phyloP scores from a whole-genome alignment of 192 early-diverging fungal species.

The Coemansia sp. region DNA sequence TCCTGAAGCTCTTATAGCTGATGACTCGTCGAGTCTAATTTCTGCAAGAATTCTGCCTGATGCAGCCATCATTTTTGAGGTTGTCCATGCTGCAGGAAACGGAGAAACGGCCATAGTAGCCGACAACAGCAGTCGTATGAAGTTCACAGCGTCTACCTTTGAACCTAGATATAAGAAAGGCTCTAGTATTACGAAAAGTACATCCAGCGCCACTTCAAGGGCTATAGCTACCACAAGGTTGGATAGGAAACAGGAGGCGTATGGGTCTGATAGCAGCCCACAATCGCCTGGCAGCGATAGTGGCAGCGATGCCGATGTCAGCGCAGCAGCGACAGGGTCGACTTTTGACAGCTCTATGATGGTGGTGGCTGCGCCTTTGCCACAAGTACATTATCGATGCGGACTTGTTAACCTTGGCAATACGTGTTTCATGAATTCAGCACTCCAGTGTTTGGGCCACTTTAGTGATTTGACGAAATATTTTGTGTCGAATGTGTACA shows the following conservation, averaged over 20 bases:
- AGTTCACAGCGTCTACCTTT: background rate
- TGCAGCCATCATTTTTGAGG: slow-evolving; percentile 17
- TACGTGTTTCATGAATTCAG: slow-evolving; percentile 92
- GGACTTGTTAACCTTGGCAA: slow-evolving; percentile 86
- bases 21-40: slow-evolving; percentile 12
- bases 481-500: slow-evolving; percentile 61
- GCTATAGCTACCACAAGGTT: background rate
- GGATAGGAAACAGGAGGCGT: background rate
- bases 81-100: background rate
- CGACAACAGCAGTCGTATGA: too few relatives aligned
- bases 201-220: background rate
- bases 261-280: slow-evolving; percentile 7
- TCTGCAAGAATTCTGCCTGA: slow-evolving; percentile 24
- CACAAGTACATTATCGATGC: slow-evolving; percentile 53
- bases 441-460: slow-evolving; percentile 85
- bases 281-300: slow-evolving; percentile 11
- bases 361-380: background rate
- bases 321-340: background rate
- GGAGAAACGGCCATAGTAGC: background rate
- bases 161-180: background rate
- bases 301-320: background rate
- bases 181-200: background rate
- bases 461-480: slow-evolving; percentile 65
- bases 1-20: background rate
- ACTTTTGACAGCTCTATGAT: background rate